Evolutionary conservation across 352 stramenopile species (phyloP).

Genomic region (Pythium oligandrum): DNA sequence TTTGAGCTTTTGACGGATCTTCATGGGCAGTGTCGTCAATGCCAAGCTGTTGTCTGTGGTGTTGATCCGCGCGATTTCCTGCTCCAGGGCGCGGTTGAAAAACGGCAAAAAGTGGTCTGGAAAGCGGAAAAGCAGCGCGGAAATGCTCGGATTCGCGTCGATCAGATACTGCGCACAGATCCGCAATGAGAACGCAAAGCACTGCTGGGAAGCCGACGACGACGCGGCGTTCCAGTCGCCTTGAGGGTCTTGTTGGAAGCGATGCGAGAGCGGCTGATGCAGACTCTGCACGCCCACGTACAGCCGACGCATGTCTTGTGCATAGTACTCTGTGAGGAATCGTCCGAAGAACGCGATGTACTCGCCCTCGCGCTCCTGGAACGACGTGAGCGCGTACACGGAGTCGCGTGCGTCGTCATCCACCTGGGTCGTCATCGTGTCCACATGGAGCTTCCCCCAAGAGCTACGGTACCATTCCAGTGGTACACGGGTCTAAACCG

Average conservation of each 20-base stretch:
- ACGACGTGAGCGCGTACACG: constrained; percentile 14
- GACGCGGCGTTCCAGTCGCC: background rate
- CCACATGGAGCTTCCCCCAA: too few species aligned
- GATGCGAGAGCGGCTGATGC: background rate
- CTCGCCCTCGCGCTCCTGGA: constrained; percentile 13
- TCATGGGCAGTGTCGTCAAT: constrained; percentile 27
- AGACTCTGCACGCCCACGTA: constrained; percentile 7
- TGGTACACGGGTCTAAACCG: too few species aligned
- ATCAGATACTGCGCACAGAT: constrained; percentile 80
- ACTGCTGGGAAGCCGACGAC: constrained; percentile 20
- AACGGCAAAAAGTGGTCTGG: constrained; percentile 85
- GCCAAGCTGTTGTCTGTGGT: constrained; percentile 9
- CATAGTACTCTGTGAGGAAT: constrained; percentile 15
- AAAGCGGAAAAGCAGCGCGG: constrained; percentile 85
- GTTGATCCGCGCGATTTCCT: constrained; percentile 26
- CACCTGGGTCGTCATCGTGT: too few species aligned
- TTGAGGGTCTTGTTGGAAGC: background rate
- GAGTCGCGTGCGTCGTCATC: constrained; percentile 1
- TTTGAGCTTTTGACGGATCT: constrained; percentile 47
- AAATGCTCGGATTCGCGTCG: constrained; percentile 68
- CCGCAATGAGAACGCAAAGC: constrained; percentile 43
- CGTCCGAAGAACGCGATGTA: constrained; percentile 15
- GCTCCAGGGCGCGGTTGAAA: constrained; percentile 77
- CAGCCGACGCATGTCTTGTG: constrained; percentile 8
- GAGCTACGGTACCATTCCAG: too few species aligned